A percentile compares a stretch with the other conserved stretches of the same genome.
Conservation (phyloP, 352 stramenopile species). For the Globisporangium apiculatum region DNA sequence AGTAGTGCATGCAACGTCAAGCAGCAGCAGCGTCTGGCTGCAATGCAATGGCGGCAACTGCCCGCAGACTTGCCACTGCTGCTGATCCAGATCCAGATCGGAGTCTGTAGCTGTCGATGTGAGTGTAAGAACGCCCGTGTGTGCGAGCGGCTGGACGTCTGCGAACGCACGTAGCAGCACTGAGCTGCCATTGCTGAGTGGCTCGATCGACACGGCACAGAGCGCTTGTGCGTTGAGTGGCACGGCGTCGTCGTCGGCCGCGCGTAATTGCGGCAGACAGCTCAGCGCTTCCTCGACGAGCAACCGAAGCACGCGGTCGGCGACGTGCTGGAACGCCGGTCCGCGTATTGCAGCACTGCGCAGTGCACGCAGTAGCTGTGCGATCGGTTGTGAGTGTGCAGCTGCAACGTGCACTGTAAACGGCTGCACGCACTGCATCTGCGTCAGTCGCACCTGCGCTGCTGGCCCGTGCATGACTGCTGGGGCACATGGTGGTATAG, state of each 20-base stretch:
- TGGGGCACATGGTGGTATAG: too few relatives aligned
- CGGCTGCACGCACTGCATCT: neutral
- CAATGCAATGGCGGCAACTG: conserved; percentile 22
- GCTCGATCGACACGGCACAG: conserved; percentile 20
- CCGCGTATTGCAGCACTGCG: conserved; percentile 12
- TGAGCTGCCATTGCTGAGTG: neutral
- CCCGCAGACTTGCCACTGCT: conserved; percentile 13
- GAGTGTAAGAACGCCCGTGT: conserved; percentile 9
- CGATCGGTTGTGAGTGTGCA: conserved; percentile 17
- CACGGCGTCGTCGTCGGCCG: too few relatives aligned
- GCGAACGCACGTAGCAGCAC: conserved; percentile 20
- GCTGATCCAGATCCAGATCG: neutral
- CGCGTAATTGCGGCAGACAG: conserved; percentile 12
- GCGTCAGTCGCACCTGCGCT: neutral
- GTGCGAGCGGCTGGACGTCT: conserved; percentile 16
- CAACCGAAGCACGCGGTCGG: conserved; percentile 22
- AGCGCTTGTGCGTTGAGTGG: conserved; percentile 12
- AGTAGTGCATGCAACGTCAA: conserved; percentile 38
- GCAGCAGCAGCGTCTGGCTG: conserved; percentile 27
- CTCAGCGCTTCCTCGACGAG: conserved; percentile 31
- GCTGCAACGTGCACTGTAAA: conserved; percentile 26
- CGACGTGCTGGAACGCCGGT: conserved; percentile 21
- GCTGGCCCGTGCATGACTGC: too few relatives aligned
- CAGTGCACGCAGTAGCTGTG: conserved; percentile 19
- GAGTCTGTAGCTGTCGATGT: conserved; percentile 1